Evolutionary conservation across 371 early-diverging fungal genomes (phyloP).

Genomic region (Mucor ambiguus): DNA sequence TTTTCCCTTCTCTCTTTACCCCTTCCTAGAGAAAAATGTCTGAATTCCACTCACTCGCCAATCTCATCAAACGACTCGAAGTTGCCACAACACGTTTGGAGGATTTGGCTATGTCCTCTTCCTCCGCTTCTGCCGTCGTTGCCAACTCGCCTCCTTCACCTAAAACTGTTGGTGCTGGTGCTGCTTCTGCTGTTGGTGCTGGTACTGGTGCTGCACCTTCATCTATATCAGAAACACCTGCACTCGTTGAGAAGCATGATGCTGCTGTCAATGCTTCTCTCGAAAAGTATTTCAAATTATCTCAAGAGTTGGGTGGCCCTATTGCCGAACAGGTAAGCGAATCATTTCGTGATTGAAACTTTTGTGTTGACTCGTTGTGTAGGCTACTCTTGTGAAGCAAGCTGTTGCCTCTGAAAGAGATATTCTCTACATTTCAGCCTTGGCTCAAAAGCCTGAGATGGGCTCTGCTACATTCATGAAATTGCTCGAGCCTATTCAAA

Average conservation of each 20-base stretch:
- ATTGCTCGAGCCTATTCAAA: constrained; percentile 74
- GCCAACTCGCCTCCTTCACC: constrained; percentile 51
- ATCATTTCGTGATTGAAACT: background rate
- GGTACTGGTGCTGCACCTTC: constrained; percentile 22
- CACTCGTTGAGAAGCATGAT: constrained; percentile 68
- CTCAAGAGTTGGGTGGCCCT: constrained; percentile 65
- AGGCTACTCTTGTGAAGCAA: constrained; percentile 50
- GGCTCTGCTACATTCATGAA: constrained; percentile 53
- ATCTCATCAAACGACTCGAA: constrained; percentile 84
- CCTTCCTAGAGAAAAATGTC: constrained; percentile 42
- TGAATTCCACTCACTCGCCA: constrained; percentile 67
- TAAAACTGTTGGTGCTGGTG: constrained; percentile 22
- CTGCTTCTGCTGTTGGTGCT: no score
- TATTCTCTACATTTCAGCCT: constrained; percentile 73
- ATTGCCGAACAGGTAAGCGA: constrained; percentile 73
- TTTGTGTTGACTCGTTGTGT: background rate
- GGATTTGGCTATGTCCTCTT: constrained; percentile 68
- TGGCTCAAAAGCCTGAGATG: constrained; percentile 79
- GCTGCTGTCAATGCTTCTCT: constrained; percentile 62
- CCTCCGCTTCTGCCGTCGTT: constrained; percentile 55
- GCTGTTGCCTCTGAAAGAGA: constrained; percentile 73
- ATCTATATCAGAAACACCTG: constrained; percentile 35
- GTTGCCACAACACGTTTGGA: constrained; percentile 85
- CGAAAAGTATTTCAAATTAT: constrained; percentile 57
- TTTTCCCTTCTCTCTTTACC: background rate